Conservation (phyloP, 805 yeast genomes). For the Schizosaccharomyces lindneri region DNA sequence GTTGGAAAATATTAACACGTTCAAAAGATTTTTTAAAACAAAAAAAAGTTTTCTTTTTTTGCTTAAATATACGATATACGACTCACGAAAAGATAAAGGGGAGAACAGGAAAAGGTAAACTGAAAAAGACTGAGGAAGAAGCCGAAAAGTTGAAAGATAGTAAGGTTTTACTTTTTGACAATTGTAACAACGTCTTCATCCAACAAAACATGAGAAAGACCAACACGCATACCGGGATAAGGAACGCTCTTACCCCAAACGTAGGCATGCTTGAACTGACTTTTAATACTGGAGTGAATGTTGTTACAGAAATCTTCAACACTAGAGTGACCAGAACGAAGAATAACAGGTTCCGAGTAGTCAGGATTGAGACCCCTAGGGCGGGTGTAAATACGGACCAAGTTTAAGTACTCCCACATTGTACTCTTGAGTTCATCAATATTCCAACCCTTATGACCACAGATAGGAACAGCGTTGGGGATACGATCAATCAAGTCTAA, state of each 20-base stretch:
- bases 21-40: too few species aligned
- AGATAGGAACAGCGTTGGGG: constrained; percentile 92
- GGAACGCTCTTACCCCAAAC: constrained; percentile 40
- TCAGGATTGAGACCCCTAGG: constrained; percentile 91
- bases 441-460: constrained; percentile 92
- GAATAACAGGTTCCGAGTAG: constrained; percentile 80
- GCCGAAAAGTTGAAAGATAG: too few species aligned
- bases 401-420: constrained; percentile 82
- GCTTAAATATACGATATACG: too few species aligned
- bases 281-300: constrained; percentile 82
- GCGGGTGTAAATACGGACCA: constrained; percentile 89
- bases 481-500: constrained; percentile 71
- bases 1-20: too few species aligned
- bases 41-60: too few species aligned
- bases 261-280: constrained; percentile 75
- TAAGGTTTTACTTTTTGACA: not conserved
- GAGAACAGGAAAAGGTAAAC: not conserved
- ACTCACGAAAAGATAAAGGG: not conserved
- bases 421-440: constrained; percentile 76
- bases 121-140: too few species aligned
- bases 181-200: constrained; percentile 94
- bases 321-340: constrained; percentile 55
- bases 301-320: constrained; percentile 92
- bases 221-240: constrained; percentile 42
- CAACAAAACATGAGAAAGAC: constrained; percentile 54